A percentile compares a stretch with the other conserved stretches of the same genome.
phyloP scores from a whole-genome alignment of 352 stramenopile genomes.

The Thalassiosira livingstoniorum region DNA sequence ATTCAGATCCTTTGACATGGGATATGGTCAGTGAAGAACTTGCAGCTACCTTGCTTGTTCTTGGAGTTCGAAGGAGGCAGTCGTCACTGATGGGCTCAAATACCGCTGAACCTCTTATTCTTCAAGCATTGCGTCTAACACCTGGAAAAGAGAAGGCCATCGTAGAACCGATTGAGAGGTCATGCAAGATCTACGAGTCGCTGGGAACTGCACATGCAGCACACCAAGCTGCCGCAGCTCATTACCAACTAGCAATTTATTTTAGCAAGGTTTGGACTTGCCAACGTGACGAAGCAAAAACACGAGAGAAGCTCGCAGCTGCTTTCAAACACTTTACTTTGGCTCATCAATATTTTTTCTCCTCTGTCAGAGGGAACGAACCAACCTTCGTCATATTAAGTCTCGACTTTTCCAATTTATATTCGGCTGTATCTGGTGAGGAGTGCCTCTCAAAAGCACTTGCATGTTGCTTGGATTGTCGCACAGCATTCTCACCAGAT shows the following conservation, averaged over 20 bases:
- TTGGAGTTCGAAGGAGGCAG: constrained; percentile 78
- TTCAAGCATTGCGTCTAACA: constrained; percentile 62
- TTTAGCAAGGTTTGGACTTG: constrained; percentile 83
- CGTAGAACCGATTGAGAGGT: constrained; percentile 78
- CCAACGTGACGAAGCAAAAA: constrained; percentile 79
- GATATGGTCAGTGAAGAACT: constrained; percentile 85
- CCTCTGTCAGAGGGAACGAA: constrained; percentile 68
- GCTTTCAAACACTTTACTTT: constrained; percentile 78
- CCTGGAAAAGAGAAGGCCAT: constrained; percentile 77
- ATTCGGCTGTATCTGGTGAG: constrained; percentile 73
- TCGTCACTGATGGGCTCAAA: constrained; percentile 46
- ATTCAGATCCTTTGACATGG: constrained; percentile 77
- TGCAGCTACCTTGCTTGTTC: constrained; percentile 76
- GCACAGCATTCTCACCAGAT: constrained; percentile 62
- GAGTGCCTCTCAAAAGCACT: constrained; percentile 77
- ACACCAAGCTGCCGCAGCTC: constrained; percentile 78
- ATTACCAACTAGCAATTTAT: constrained; percentile 84
- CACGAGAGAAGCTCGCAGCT: constrained; percentile 76
- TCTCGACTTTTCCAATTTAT: constrained; percentile 80
- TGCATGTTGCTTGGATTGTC: constrained; percentile 75
- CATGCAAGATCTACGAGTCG: constrained; percentile 78
- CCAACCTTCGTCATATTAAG: constrained; percentile 80
- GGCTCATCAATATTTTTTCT: constrained; percentile 77
- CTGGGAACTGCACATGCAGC: constrained; percentile 58
- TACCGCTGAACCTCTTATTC: constrained; percentile 64